A percentile compares a stretch with the other conserved stretches of the same genome.
These are phyloP conservation scores for Acer yangbiense DNA, from an alignment of 345 rosid genomes.

Conservation along the genomic window DNA sequence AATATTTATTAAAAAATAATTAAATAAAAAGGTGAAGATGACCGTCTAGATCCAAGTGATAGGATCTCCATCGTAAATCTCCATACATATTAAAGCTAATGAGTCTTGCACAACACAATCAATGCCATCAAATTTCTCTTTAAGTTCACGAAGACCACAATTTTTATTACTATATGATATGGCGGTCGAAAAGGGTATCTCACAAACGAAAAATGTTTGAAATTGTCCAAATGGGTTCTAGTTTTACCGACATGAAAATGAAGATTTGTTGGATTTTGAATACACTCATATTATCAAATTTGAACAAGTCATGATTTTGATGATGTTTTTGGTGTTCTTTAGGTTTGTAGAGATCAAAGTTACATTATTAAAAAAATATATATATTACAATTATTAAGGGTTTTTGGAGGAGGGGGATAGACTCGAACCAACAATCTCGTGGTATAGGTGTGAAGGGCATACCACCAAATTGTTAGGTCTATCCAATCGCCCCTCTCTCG, in stretches of 20 bases:
- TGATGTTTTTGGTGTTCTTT: neutral
- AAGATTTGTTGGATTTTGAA: conserved; percentile 20
- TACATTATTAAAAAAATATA: neutral
- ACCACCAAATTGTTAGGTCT: no score
- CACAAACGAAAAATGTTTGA: neutral
- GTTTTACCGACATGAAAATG: conserved; percentile 26
- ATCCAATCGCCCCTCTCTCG: no score
- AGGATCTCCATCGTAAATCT: no score
- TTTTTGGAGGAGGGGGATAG: no score
- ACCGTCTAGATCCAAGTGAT: no score
- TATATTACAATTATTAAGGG: no score
- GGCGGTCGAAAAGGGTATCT: conserved; percentile 11
- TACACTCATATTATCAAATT: conserved; percentile 32
- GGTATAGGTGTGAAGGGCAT: no score
- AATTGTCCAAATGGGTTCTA: conserved; percentile 32
- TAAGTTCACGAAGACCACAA: conserved; percentile 64
- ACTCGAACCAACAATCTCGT: no score
- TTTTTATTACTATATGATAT: conserved; percentile 13
- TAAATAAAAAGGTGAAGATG: no score
- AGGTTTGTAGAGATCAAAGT: neutral
- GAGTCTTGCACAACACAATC: no score
- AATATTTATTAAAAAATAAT: no score
- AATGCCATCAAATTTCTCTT: conserved; percentile 42
- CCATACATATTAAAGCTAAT: no score
- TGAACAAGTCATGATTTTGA: conserved; percentile 37